phyloP scores from a whole-genome alignment of 2,329 filamentous ascomycete species.

The Cordyceps militaris region DNA sequence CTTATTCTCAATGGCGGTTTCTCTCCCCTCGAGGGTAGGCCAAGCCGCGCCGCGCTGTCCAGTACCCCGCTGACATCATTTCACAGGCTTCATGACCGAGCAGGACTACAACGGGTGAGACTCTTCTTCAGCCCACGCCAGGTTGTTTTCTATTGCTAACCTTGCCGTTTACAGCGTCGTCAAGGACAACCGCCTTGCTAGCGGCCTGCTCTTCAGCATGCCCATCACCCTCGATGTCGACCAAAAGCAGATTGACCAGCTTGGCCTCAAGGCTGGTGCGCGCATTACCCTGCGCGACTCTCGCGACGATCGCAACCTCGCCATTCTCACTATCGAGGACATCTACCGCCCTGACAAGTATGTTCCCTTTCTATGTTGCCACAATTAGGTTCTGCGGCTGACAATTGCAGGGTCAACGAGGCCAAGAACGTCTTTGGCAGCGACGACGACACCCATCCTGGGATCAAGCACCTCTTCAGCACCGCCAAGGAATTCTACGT shows the following conservation, averaged over 20 bases:
- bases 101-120: slow-evolving; percentile 89
- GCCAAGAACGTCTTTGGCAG: slow-evolving; percentile 92
- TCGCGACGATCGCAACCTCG: slow-evolving; percentile 91
- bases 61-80: slow-evolving; percentile 11
- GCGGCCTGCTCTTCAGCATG: slow-evolving; percentile 91
- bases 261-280: slow-evolving; percentile 70
- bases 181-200: slow-evolving; percentile 74
- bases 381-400: slow-evolving; percentile 12
- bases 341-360: slow-evolving; percentile 95
- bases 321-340: slow-evolving; percentile 92
- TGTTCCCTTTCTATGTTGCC: slow-evolving; percentile 24
- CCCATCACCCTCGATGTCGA: slow-evolving; percentile 89
- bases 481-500: slow-evolving; percentile 83
- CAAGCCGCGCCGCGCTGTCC: neutral
- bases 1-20: slow-evolving; percentile 96
- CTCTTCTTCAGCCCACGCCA: neutral
- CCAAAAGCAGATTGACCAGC: slow-evolving; percentile 64
- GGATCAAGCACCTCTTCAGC: slow-evolving; percentile 80
- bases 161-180: slow-evolving; percentile 60
- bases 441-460: slow-evolving; percentile 82
- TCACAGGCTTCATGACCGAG: slow-evolving; percentile 87
- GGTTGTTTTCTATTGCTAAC: slow-evolving; percentile 21
- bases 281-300: slow-evolving; percentile 88
- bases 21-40: slow-evolving; percentile 88
- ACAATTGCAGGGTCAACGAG: slow-evolving; percentile 62